Evolutionary conservation across 495 filamentous ascomycete genomes (phyloP), one percentile per base, ranked within the genome.

Genomic region (Penicillium odoratum): DNA sequence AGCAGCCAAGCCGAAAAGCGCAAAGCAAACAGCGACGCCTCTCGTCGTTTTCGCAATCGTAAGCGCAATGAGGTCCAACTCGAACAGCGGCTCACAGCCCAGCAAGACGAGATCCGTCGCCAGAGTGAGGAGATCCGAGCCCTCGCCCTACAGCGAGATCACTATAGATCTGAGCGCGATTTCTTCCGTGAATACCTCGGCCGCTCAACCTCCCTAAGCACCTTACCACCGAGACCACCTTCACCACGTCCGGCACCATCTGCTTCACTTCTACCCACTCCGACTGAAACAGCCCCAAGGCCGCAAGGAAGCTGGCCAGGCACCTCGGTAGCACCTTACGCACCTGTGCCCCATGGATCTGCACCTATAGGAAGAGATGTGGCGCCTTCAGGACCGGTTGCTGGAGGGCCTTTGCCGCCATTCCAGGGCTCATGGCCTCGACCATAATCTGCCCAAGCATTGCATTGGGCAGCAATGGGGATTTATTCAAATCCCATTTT

Each of bases 11-110:
- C 95, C 60, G 91, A 96, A 75, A 98, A 97, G 73, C 81, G 91
- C 50, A 90, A 91, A 74, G 88, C 92, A 42, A 98, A 98, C 69
- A 96, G 95, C 50, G 91, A 90, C 45, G 94, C 94, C 7, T 97
- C 92, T 42, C 86, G 92, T 56, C 79, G 94, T 43, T 97, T 98
- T 64, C 86, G 94, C 53, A 86, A 89, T 67, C 82, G 93, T 51
- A 98, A 97, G 71, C 88, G 94, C 65, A 92, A 91, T 65, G 93
- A 97, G 71, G 81, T 83, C 62, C 88, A 92, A 65, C 85, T 88
- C 30, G 82, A 85, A 36, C 81, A 82, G 46, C 86, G 81, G 38
- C 67, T 78, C 11, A 61, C 54, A 0, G 84, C 87, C 30, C 78
- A 85, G 56, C 83, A 87, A 63, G 78, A 76, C 0, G 75, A 76